Evolutionary conservation across 495 filamentous ascomycete genomes (phyloP), one percentile per base, ranked within the genome.

Genomic region (Talaromyces borbonicus): DNA sequence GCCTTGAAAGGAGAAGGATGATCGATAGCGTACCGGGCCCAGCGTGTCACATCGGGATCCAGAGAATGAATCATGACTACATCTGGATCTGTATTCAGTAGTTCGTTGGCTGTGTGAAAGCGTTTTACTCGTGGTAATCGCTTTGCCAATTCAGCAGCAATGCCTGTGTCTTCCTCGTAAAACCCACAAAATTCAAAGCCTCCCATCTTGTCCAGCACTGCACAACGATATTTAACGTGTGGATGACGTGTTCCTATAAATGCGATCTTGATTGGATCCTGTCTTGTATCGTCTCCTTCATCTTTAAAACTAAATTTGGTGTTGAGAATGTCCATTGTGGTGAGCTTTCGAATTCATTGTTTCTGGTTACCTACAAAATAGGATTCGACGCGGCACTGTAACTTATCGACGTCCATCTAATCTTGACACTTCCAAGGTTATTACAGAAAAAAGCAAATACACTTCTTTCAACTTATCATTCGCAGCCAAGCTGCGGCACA

Each of bases 191-290:
- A 52, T 33, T 52, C 50, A 25, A 52, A 52, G 12, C 50, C 50
- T 16, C 50, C 46, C 37, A 52, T 41, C 30, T 52, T 43, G 22
- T 52, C 50, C 15, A 52, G 50, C 6, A 52, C 46, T 7, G 50
- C 46, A 41, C 48, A 52, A 16, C 50, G 50, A 45, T 52, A 52
- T 46, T 49, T 52, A 9, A 52, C 50, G 31, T 52, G 50, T 6
- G 50, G 50, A 26, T 52, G 50, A 2, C 50, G 37, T 18, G 46
- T 49, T 8, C 50, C 50, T 12, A 52, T 14, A 29, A 52, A 52
- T 3, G 50, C 50, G 11, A 52, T 46, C 30, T 52, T 52, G n/a
- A 52, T 31, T 4, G 50, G 46, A 4, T n/a, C 8, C 16, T 37
- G 46, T 12, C 38, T 44, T 2, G 18, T 46, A 44, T 32, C 37